These are phyloP conservation scores for Theileria parva DNA, from an alignment of 169 alveolate species.

Conservation along the genomic window DNA sequence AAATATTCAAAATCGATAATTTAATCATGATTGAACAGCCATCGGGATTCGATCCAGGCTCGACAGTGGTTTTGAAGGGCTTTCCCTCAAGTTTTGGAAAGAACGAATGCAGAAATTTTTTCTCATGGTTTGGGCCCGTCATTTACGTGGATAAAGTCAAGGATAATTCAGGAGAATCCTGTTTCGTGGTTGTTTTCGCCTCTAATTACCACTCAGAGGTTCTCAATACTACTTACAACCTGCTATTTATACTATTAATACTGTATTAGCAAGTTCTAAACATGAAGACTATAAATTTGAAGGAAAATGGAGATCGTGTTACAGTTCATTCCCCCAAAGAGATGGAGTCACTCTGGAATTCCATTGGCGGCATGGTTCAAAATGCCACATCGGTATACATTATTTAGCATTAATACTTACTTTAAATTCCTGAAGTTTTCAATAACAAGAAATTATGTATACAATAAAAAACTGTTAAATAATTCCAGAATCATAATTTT, in stretches of 20 bases:
- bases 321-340: constrained; percentile 21
- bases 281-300: constrained; percentile 27
- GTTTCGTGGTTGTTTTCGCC: constrained; percentile 72
- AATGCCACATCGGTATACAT: constrained; percentile 51
- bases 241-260: neutral
- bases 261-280: constrained; percentile 33
- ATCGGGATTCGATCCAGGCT: constrained; percentile 70
- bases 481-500: neutral
- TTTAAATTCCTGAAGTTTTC: neutral
- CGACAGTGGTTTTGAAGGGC: constrained; percentile 71
- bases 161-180: constrained; percentile 27
- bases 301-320: neutral
- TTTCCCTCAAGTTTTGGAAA: constrained; percentile 64
- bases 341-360: constrained; percentile 61
- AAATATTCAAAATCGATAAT: neutral
- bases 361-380: constrained; percentile 57
- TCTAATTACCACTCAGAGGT: constrained; percentile 70
- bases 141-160: constrained; percentile 69
- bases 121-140: constrained; percentile 79
- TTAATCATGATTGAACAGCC: constrained; percentile 51
- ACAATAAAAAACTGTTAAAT: neutral
- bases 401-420: neutral
- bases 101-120: constrained; percentile 68
- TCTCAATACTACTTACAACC: neutral
- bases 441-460: neutral